A percentile compares a stretch with the other conserved stretches of the same genome.
phyloP scores from a whole-genome alignment of 805 yeast species.

The Sugiyamaella marilandica region DNA sequence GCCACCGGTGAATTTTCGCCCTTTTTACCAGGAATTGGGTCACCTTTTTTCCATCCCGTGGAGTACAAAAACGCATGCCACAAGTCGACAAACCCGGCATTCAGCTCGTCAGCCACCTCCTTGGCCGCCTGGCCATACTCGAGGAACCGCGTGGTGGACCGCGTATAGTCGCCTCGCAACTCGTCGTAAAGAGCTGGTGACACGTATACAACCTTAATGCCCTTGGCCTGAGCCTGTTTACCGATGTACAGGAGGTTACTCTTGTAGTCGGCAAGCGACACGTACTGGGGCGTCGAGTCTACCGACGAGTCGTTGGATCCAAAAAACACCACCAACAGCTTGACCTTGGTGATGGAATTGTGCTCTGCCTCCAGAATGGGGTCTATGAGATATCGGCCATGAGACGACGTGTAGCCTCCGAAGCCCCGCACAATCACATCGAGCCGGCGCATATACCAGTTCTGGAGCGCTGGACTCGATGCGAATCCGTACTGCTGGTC shows the following conservation, averaged over 20 bases:
- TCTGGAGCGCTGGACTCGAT: slow-evolving; percentile 47
- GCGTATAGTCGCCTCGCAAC: slow-evolving; percentile 28
- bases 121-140: slow-evolving; percentile 49
- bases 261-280: slow-evolving; percentile 46
- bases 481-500: slow-evolving; percentile 41
- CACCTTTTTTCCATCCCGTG: slow-evolving; percentile 39
- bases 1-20: slow-evolving; percentile 8
- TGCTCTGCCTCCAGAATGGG: slow-evolving; percentile 48
- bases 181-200: slow-evolving; percentile 54
- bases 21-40: slow-evolving; percentile 19
- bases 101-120: slow-evolving; percentile 41
- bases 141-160: slow-evolving; percentile 44
- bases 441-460: slow-evolving; percentile 48
- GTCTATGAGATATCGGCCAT: slow-evolving; percentile 50
- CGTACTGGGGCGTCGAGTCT: slow-evolving; percentile 41
- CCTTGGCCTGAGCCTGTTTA: slow-evolving; percentile 36
- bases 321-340: slow-evolving; percentile 54
- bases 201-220: slow-evolving; percentile 51
- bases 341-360: slow-evolving; percentile 34
- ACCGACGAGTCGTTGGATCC: slow-evolving; percentile 75
- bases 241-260: slow-evolving; percentile 46
- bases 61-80: slow-evolving; percentile 42
- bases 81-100: slow-evolving; percentile 56
- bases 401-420: slow-evolving; percentile 68
- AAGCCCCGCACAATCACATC: slow-evolving; percentile 74